Conservation (phyloP, 2,329 filamentous ascomycete genomes). For the Colletotrichum somersetense region DNA sequence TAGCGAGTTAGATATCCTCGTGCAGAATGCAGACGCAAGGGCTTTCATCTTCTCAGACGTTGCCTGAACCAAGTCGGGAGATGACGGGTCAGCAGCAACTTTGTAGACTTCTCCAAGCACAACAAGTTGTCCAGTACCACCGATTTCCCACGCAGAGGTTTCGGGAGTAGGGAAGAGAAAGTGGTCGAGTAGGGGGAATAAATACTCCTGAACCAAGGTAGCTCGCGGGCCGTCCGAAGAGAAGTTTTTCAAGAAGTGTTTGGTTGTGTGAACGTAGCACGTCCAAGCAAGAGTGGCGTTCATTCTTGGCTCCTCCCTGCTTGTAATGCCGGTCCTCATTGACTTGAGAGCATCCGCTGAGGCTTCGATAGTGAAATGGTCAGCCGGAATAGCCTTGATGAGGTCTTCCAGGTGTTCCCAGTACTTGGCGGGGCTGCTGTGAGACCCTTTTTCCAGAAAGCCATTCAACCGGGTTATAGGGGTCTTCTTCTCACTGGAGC, state of each 20-base stretch:
- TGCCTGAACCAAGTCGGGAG: constrained; percentile 58
- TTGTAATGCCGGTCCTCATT: constrained; percentile 77
- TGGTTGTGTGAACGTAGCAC: constrained; percentile 76
- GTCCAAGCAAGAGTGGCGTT: constrained; percentile 80
- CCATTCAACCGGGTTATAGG: constrained; percentile 70
- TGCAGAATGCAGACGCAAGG: constrained; percentile 72
- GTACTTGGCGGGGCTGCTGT: constrained; percentile 77
- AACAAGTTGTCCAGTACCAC: constrained; percentile 48
- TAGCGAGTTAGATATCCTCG: constrained; percentile 78
- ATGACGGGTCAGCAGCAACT: constrained; percentile 56
- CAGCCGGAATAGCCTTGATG: constrained; percentile 68
- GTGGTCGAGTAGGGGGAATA: constrained; percentile 68
- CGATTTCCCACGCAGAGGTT: constrained; percentile 49
- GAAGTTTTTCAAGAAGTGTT: constrained; percentile 64
- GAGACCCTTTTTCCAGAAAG: constrained; percentile 87
- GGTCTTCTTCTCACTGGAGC: constrained; percentile 65
- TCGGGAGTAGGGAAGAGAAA: constrained; percentile 63
- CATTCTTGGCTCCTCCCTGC: constrained; percentile 78
- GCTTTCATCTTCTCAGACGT: constrained; percentile 72
- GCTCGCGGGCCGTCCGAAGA: constrained; percentile 59
- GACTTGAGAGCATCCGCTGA: constrained; percentile 74
- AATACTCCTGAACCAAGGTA: constrained; percentile 60
- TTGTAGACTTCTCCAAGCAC: constrained; percentile 63
- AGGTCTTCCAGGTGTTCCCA: constrained; percentile 79
- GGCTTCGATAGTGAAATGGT: constrained; percentile 60